Evolutionary conservation across 352 stramenopile genomes (phyloP).

Genomic region (Phytophthora pini): DNA sequence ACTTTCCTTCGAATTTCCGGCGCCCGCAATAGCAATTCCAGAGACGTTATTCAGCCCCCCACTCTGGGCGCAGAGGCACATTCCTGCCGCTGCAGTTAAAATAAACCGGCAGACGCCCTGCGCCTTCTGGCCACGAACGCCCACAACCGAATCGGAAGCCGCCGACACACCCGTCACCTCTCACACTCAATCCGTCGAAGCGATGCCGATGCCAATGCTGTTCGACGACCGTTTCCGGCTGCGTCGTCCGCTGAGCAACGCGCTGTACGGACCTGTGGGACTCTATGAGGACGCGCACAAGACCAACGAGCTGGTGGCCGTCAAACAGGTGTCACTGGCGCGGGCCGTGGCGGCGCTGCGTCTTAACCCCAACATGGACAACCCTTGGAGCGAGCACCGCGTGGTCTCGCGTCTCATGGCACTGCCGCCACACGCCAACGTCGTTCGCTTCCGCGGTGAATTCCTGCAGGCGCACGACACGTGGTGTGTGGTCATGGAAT

Average conservation of each 20-base stretch:
- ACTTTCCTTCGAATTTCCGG: not conserved
- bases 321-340: conserved; percentile 55
- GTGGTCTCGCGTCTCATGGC: conserved; percentile 31
- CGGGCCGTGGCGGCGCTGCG: conserved; percentile 33
- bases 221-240: conserved; percentile 23
- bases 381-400: conserved; percentile 49
- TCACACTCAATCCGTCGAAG: not conserved
- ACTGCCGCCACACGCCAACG: conserved; percentile 42
- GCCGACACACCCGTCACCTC: not conserved
- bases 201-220: conserved; percentile 4
- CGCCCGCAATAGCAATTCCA: not conserved
- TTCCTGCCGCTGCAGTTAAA: not conserved
- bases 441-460: conserved; percentile 47
- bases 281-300: conserved; percentile 46
- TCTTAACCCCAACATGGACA: conserved; percentile 44
- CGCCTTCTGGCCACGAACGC: not conserved
- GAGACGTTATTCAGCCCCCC: not conserved
- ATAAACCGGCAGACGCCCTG: not conserved
- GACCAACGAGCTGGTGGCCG: conserved; percentile 42
- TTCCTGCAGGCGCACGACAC: conserved; percentile 49
- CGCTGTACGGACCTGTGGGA: conserved; percentile 53
- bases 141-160: conserved; percentile 2
- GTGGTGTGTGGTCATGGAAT: conserved; percentile 67
- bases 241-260: conserved; percentile 21
- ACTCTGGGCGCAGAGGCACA: too few species aligned